A percentile compares a stretch with the other conserved stretches of the same genome.
These are phyloP conservation scores for Fraxinus xanthoxyloides DNA, from an alignment of 305 asterid genomes.

Conservation along the genomic window DNA sequence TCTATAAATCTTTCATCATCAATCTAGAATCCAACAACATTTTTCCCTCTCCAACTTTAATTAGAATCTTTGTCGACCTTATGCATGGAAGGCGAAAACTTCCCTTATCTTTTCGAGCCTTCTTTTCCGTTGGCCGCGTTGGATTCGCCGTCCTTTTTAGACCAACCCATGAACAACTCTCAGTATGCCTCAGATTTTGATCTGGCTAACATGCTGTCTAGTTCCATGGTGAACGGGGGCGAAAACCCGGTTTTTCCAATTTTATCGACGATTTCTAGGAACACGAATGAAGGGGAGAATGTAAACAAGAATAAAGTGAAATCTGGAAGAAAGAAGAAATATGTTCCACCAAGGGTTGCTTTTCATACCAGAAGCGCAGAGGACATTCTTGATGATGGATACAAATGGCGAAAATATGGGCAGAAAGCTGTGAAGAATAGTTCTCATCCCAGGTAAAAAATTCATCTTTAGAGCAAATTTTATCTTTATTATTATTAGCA, in stretches of 20 bases:
- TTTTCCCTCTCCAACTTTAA: conserved; percentile 7
- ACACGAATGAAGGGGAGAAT: conserved; percentile 22
- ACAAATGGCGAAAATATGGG: conserved; percentile 86
- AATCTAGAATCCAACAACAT: conserved; percentile 7
- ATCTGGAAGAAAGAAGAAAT: conserved; percentile 49
- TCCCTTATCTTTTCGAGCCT: conserved; percentile 34
- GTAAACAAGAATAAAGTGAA: conserved; percentile 35
- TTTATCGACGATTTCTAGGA: conserved; percentile 20
- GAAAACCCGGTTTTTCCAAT: conserved; percentile 12
- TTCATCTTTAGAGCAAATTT: background rate
- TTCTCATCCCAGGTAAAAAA: conserved; percentile 62
- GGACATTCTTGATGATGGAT: conserved; percentile 90
- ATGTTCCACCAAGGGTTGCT: conserved; percentile 67
- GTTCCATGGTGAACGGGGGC: conserved; percentile 22
- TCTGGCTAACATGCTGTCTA: conserved; percentile 28
- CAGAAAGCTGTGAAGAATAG: conserved; percentile 78
- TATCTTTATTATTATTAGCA: background rate
- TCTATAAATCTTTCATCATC: conserved; percentile 38
- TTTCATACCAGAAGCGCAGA: conserved; percentile 78
- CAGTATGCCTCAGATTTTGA: conserved; percentile 36
- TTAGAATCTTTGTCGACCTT: background rate
- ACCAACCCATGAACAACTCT: conserved; percentile 51
- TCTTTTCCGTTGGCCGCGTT: conserved; percentile 15
- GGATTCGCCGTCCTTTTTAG: conserved; percentile 19
- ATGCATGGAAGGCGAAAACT: conserved; percentile 48